Evolutionary conservation across 1,284 basidiomycete genomes (phyloP), one percentile per base, ranked within the genome.

Genomic region (Cystobasidiaceae sp.): DNA sequence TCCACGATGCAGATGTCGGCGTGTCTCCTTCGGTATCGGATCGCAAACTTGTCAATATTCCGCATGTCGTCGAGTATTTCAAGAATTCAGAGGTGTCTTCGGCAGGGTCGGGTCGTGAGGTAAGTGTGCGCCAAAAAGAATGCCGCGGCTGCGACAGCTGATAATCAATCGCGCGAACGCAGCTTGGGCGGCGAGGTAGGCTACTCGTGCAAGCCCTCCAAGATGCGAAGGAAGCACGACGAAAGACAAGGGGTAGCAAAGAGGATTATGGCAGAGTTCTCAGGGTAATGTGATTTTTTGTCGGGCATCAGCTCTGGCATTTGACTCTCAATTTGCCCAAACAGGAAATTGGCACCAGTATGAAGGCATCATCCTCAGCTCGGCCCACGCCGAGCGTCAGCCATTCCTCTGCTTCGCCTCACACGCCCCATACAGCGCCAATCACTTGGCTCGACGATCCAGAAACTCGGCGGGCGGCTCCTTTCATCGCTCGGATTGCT

Each of bases 401-500:
- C n/a, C 11, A 11, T 11, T n/a, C 37, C 11, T 11, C 11, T 39
- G 37, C 11, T n/a, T 11, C 11, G 37, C 11, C 11, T 11, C 37
- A 39, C n/a, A 11, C 37, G n/a, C 11, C 11, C 11, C 37, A 11
- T 39, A 11, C 37, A 39, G 37, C 37, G 37, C 11, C 37, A 11
- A 39, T 39, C n/a, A 39, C 37, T 39, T 39, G 37, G 37, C 37
- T 39, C 11, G 37, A 39, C n/a, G 37, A 39, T 39, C 37, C 37
- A 11, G 37, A 39, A 39, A 39, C 37, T 11, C 37, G 37, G 37
- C 25, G n/a, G n/a, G n/a, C n/a, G 30, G 19, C 33, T 62, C 30
- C 41, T 62, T 13, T 34, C 49, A 4, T 62, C 60, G 3, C 48
- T 62, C 17, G 60, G 60, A 13, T 25, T 62, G n/a, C 30, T 62